phyloP scores from a whole-genome alignment of 129 eudicot genomes.

The Kitagawia praeruptora region DNA sequence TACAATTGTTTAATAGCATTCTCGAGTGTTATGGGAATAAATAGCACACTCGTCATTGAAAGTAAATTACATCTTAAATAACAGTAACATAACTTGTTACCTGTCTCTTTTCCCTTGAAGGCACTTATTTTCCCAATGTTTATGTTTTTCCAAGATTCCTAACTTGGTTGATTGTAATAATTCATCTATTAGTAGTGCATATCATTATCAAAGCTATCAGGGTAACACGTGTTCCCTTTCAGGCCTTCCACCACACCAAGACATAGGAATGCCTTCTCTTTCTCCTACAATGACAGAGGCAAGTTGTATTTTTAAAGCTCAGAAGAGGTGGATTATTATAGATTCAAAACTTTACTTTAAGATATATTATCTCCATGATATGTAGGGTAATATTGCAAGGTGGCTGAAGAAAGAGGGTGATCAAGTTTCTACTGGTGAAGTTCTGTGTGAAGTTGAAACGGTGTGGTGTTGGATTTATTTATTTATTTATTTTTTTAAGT shows the following conservation, averaged over 20 bases:
- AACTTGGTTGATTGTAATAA: background rate
- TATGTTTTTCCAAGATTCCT: background rate
- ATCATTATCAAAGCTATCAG: background rate
- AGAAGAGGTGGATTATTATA: slow-evolving; percentile 12
- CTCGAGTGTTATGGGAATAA: background rate
- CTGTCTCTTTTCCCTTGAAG: background rate
- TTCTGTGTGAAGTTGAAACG: slow-evolving; percentile 98
- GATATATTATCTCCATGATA: background rate
- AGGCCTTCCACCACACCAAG: slow-evolving; percentile 95
- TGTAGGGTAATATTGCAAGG: slow-evolving; percentile 93
- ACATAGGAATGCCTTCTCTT: slow-evolving; percentile 98
- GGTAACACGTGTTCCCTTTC: slow-evolving; percentile 17
- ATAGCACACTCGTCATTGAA: background rate
- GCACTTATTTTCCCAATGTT: background rate
- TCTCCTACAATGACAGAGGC: slow-evolving; percentile 99
- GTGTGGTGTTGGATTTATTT: slow-evolving; percentile 25
- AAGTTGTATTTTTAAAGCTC: slow-evolving; percentile 14
- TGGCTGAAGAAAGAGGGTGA: slow-evolving; percentile 99
- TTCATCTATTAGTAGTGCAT: background rate
- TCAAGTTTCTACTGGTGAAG: slow-evolving; percentile 86
- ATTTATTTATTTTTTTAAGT: background rate
- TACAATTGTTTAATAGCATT: background rate
- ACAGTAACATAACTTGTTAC: background rate
- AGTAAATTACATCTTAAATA: background rate
- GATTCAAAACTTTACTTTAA: slow-evolving; percentile 5